phyloP scores from a whole-genome alignment of 2,329 filamentous ascomycete species.

The Phaeosphaeriaceae sp. region DNA sequence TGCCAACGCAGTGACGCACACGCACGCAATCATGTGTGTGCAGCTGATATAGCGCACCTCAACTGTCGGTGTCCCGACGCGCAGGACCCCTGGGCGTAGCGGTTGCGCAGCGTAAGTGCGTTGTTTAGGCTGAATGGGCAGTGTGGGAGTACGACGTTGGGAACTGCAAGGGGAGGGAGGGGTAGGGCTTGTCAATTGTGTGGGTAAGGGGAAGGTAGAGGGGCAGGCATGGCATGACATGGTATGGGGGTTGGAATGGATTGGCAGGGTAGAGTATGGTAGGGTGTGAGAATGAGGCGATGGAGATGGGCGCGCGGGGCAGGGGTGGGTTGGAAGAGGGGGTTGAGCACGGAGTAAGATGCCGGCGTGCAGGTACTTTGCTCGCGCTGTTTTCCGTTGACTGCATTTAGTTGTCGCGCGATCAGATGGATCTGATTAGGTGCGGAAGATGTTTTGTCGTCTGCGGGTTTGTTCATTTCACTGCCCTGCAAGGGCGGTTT shows the following conservation, averaged over 20 bases:
- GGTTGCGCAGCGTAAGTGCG: too few species aligned
- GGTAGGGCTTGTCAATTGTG: background rate
- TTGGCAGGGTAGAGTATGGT: background rate
- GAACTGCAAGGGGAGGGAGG: background rate
- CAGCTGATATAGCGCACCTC: background rate
- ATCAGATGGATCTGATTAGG: too few species aligned
- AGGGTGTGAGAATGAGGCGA: background rate
- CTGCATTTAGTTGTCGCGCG: too few species aligned
- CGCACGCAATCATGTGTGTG: too few species aligned
- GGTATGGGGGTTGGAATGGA: background rate
- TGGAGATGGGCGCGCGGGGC: background rate
- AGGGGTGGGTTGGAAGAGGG: background rate
- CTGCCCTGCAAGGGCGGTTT: too few species aligned
- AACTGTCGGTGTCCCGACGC: background rate
- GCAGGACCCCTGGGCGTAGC: background rate
- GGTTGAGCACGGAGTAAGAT: background rate
- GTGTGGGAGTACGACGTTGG: background rate
- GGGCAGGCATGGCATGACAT: background rate
- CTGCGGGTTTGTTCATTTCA: too few species aligned
- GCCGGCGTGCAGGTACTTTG: too few species aligned
- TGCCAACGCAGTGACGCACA: background rate
- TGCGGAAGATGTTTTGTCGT: too few species aligned
- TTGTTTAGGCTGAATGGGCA: background rate
- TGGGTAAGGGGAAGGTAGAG: background rate
- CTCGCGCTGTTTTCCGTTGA: too few species aligned